These are phyloP conservation scores for Forsythia viridissima DNA, from an alignment of 257 asterid genomes.

Conservation along the genomic window DNA sequence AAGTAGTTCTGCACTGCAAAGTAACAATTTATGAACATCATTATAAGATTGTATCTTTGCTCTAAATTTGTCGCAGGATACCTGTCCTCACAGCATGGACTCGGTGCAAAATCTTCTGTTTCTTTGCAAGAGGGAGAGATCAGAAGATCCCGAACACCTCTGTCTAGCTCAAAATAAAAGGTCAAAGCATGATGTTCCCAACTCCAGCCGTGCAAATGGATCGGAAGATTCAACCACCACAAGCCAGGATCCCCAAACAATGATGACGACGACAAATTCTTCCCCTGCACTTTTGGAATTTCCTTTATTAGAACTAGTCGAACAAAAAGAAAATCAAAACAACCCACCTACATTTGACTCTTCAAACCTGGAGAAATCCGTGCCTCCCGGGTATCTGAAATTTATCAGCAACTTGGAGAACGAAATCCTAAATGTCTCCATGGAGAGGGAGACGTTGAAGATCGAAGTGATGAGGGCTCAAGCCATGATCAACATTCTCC, in stretches of 20 bases:
- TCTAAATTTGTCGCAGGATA: conserved; percentile 40
- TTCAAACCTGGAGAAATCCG: conserved; percentile 87
- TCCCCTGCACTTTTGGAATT: conserved; percentile 62
- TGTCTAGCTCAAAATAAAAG: conserved; percentile 62
- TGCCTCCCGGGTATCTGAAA: conserved; percentile 88
- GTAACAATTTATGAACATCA: too few species aligned
- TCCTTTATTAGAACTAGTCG: conserved; percentile 57
- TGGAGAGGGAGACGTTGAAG: conserved; percentile 88
- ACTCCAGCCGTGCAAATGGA: conserved; percentile 84
- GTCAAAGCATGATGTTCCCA: conserved; percentile 65
- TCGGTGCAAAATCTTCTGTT: conserved; percentile 48
- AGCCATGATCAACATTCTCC: conserved; percentile 88
- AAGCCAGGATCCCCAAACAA: conserved; percentile 65
- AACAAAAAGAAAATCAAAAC: conserved; percentile 55
- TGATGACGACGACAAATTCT: conserved; percentile 65
- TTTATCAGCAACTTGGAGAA: conserved; percentile 84
- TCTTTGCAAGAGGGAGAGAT: conserved; percentile 82
- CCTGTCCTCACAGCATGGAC: conserved; percentile 39
- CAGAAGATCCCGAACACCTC: conserved; percentile 64
- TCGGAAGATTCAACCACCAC: conserved; percentile 96
- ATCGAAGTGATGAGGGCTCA: conserved; percentile 96
- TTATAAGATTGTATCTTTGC: neutral
- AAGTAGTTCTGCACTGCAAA: neutral
- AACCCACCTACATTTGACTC: conserved; percentile 63
- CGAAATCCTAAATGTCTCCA: conserved; percentile 77